Base-by-base conservation (phyloP, 148 eudicot genomes). In the Amaranthus palmeri region DNA sequence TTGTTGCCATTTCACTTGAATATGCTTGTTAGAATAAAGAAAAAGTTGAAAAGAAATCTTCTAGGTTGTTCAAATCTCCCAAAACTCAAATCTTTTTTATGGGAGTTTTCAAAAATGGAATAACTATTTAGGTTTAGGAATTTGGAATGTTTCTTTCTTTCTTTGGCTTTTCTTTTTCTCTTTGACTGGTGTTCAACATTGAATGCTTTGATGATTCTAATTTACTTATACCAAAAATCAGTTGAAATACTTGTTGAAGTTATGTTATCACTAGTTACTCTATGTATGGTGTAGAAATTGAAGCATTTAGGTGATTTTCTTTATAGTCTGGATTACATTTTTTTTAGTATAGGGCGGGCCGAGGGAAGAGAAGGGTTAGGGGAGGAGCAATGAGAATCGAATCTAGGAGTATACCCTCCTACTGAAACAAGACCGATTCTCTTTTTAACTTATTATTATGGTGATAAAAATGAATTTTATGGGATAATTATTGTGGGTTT, bases 121-220 rank as follows among this genome's bases (percentile, higher is more conserved):
- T 17, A 43, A 54, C 44, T 13, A 8, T 51, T 65, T 3, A 43
- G 46, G n/a, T 48, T 0, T 10, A 43, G 53, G 70, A 15, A 25
- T 49, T 65, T 62, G 41, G 11, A 54, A 65, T 76, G 71, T 69
- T 66, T 71, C 52, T 77, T 77, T 65, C 4, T 11, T 46, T 57
- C 36, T 47, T n/a, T 63, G 10, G 40, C 67, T 50, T 61, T 62
- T n/a, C 53, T 70, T 53, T 62, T 71, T 11, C 68, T 56, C 53
- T 54, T 51, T 71, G 65, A 65, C 53, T 58, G 47, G 18, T 49
- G 0, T 17, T 67, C 40, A 72, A 52, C 61, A 60, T 51, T 18
- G 65, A 61, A 49, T 47, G 10, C 5, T 14, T 18, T n/a, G 56
- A 4, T 61, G 55, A 63, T 70, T 62, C 62, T 63, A 65, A 57